phyloP scores from a whole-genome alignment of 2,329 filamentous ascomycete genomes.

The Penicillium rolfsii region DNA sequence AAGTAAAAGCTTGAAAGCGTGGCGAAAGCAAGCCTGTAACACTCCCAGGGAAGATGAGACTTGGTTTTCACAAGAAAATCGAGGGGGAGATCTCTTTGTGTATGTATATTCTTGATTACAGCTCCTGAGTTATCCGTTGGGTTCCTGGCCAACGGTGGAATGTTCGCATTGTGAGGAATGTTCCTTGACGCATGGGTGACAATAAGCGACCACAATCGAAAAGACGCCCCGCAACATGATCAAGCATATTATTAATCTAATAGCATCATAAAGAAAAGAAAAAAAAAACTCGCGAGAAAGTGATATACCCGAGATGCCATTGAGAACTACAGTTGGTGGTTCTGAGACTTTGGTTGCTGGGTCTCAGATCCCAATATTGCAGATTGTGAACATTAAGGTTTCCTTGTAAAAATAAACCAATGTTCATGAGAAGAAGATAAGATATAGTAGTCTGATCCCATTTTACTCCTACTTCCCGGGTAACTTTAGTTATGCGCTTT shows the following conservation, averaged over 20 bases:
- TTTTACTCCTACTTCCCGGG: no score
- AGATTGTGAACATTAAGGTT: neutral
- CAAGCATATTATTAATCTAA: neutral
- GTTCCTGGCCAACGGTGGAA: neutral
- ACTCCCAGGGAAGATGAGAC: neutral
- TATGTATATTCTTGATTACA: neutral
- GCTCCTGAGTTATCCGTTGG: neutral
- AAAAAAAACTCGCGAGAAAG: neutral
- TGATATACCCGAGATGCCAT: no score
- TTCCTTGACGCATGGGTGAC: neutral
- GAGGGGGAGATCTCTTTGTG: neutral
- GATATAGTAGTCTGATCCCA: no score
- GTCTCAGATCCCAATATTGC: neutral
- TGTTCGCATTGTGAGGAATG: neutral
- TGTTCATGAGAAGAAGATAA: no score
- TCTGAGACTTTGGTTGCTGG: neutral
- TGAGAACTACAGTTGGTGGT: neutral
- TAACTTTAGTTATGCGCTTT: neutral
- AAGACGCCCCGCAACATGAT: neutral
- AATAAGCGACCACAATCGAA: neutral
- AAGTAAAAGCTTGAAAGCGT: neutral
- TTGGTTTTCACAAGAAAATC: neutral
- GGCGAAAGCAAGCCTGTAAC: neutral
- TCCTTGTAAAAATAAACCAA: no score
- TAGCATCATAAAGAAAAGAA: neutral